Percentiles rank a stretch among this genome's conserved stretches.
Conservation (phyloP, 192 early-diverging fungal genomes). For the Backusella liffmaniae region DNA sequence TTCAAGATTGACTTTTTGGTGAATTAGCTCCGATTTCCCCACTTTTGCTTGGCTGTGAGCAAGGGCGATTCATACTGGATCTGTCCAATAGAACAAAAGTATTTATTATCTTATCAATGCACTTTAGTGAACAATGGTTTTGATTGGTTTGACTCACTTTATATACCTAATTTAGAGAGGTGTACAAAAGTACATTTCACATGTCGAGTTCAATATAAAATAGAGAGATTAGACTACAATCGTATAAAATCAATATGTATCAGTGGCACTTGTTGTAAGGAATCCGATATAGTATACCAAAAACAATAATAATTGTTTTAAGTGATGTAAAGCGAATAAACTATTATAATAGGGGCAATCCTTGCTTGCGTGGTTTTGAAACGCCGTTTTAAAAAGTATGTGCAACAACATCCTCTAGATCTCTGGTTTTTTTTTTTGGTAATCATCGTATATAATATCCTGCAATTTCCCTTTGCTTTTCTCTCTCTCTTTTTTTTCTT, state of each 20-base stretch:
- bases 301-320: not conserved
- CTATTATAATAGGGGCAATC: not conserved
- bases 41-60: conserved; percentile 12
- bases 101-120: not conserved
- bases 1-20: not conserved
- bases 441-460: conserved; percentile 4
- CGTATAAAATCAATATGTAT: not conserved
- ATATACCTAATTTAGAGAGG: conserved; percentile 9
- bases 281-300: not conserved
- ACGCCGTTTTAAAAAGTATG: not conserved
- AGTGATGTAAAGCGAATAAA: not conserved
- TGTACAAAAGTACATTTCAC: conserved; percentile 6
- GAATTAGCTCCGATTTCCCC: conserved; percentile 4
- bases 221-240: not conserved
- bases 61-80: conserved; percentile 15
- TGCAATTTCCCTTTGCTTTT: not conserved
- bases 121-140: not conserved
- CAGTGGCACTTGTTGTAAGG: not conserved
- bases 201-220: not conserved
- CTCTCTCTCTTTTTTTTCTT: not conserved
- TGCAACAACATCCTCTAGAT: not conserved
- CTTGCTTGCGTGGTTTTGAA: not conserved
- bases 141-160: conserved; percentile 20
- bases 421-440: conserved; percentile 16
- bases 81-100: not conserved